Evolutionary conservation across 2,329 filamentous ascomycete species (phyloP).

Genomic region (Alternaria gaisen): DNA sequence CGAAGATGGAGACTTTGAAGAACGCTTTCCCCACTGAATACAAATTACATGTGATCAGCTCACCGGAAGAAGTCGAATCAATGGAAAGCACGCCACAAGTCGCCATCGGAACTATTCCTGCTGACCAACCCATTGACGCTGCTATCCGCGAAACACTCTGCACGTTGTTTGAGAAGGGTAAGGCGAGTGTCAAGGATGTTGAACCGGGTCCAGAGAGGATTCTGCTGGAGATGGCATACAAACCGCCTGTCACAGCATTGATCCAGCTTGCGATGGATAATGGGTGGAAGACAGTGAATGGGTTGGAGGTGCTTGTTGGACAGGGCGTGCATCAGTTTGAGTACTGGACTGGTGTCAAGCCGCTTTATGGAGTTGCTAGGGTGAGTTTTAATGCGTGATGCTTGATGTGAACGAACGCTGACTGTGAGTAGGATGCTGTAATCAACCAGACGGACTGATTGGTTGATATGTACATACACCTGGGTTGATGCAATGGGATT

Average conservation of each 20-base stretch:
- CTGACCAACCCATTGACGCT: conserved; percentile 81
- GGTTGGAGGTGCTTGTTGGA: conserved; percentile 86
- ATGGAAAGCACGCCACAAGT: conserved; percentile 67
- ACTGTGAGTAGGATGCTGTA: conserved; percentile 24
- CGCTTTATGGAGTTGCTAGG: conserved; percentile 75
- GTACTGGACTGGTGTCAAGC: conserved; percentile 83
- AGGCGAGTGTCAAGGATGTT: conserved; percentile 20
- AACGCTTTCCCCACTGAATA: conserved; percentile 77
- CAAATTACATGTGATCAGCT: conserved; percentile 66
- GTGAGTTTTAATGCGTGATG: conserved; percentile 48
- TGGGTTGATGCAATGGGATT: neutral
- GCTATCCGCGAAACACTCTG: conserved; percentile 72
- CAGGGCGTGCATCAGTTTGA: conserved; percentile 89
- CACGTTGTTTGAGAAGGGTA: conserved; percentile 57
- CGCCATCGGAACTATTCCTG: conserved; percentile 89
- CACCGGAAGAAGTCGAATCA: conserved; percentile 59
- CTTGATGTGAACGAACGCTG: neutral
- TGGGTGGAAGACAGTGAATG: conserved; percentile 85
- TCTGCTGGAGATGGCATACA: conserved; percentile 96
- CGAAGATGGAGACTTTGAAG: conserved; percentile 73
- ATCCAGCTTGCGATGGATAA: conserved; percentile 83
- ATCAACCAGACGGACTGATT: conserved; percentile 22
- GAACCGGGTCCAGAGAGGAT: conserved; percentile 55
- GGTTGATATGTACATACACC: neutral
- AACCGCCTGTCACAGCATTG: conserved; percentile 80